These are phyloP conservation scores for Cadophora luteo-olivacea DNA, from an alignment of 2,329 filamentous ascomycete genomes.

Conservation along the genomic window DNA sequence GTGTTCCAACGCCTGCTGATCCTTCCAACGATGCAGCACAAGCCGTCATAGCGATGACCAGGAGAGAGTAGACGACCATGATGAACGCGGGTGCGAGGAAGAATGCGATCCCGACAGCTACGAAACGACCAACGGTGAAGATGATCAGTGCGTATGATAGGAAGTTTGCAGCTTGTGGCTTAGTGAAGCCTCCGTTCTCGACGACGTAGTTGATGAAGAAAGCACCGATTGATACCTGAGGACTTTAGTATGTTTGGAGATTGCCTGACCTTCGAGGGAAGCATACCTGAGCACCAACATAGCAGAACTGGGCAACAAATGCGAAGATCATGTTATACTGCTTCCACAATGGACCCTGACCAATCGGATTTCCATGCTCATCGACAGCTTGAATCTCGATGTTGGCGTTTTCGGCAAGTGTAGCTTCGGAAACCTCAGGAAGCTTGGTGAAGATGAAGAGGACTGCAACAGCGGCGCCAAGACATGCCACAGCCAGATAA, in stretches of 20 bases:
- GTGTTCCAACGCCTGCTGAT: constrained; percentile 62
- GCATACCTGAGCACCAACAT: constrained; percentile 65
- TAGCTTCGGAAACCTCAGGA: constrained; percentile 62
- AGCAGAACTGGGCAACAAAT: constrained; percentile 78
- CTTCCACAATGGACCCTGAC: constrained; percentile 64
- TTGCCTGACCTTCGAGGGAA: too few relatives aligned
- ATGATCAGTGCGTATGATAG: constrained; percentile 77
- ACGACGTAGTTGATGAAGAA: constrained; percentile 78
- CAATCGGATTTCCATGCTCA: constrained; percentile 57
- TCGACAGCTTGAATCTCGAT: constrained; percentile 53
- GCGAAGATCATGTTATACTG: constrained; percentile 81
- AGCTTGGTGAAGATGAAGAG: constrained; percentile 72
- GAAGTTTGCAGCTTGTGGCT: constrained; percentile 65
- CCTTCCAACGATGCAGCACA: constrained; percentile 38
- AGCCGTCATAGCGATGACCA: constrained; percentile 53
- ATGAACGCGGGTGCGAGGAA: constrained; percentile 55
- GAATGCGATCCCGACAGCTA: constrained; percentile 58
- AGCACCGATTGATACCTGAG: constrained; percentile 60
- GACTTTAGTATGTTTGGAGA: too few relatives aligned
- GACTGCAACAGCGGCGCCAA: constrained; percentile 72
- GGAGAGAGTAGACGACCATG: constrained; percentile 68
- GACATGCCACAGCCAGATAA: constrained; percentile 77
- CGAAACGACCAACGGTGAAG: constrained; percentile 76
- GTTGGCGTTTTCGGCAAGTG: constrained; percentile 45
- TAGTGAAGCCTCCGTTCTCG: constrained; percentile 60